A percentile compares a stretch with the other conserved stretches of the same genome.
Conservation (phyloP, 1,139 yeast species). For the Geotrichum carabidarum region DNA sequence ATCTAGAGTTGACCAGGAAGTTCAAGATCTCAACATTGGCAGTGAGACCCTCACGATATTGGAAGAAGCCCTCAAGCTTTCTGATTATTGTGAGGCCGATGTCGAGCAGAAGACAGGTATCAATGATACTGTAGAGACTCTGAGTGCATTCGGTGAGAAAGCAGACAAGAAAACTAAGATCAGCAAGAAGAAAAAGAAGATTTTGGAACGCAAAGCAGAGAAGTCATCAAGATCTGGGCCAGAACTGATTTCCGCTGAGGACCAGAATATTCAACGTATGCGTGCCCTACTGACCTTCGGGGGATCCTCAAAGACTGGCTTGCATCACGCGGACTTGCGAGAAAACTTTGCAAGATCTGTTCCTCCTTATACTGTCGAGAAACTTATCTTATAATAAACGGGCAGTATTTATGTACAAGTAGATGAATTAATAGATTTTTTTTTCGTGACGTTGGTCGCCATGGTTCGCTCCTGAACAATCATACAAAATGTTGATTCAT, state of each 20-base stretch:
- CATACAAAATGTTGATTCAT: too few species aligned
- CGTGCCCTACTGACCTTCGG: conserved; percentile 18
- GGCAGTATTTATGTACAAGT: not conserved
- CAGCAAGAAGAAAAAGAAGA: conserved; percentile 27
- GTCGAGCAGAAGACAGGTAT: conserved; percentile 21
- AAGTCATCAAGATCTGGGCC: conserved; percentile 20
- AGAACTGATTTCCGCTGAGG: conserved; percentile 23
- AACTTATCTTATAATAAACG: conserved; percentile 25
- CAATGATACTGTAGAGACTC: conserved; percentile 10
- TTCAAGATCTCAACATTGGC: conserved; percentile 48
- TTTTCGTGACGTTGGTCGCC: too few species aligned
- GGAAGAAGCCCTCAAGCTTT: conserved; percentile 45
- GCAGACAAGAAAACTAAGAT: conserved; percentile 12
- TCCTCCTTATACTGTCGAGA: conserved; percentile 31
- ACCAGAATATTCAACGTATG: conserved; percentile 25
- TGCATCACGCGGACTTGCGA: conserved; percentile 35
- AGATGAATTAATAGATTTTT: not conserved
- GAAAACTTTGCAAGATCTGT: conserved; percentile 30
- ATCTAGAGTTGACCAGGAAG: conserved; percentile 44
- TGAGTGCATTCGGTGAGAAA: conserved; percentile 13
- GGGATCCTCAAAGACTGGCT: conserved; percentile 16
- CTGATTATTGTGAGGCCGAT: conserved; percentile 25
- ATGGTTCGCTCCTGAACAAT: too few species aligned
- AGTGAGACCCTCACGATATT: conserved; percentile 53
- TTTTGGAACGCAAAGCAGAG: conserved; percentile 23